These are phyloP conservation scores for Alliaria petiolata DNA, from an alignment of 345 rosid genomes.

Conservation along the genomic window DNA sequence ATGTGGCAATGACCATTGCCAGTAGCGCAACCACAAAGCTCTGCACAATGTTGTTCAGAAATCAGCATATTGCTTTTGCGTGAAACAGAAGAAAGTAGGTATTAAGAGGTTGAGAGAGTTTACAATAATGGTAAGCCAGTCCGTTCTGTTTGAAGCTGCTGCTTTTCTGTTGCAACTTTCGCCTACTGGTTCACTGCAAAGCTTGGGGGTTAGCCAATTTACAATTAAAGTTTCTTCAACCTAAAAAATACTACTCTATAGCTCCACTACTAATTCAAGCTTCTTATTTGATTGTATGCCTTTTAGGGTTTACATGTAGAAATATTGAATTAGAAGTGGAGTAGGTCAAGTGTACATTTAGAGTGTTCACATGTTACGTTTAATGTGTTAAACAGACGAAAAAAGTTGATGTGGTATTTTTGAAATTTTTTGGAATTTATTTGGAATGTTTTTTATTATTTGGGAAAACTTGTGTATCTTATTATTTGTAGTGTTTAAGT, in stretches of 20 bases:
- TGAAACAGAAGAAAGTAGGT: background rate
- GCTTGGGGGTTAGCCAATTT: background rate
- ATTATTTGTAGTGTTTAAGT: too few relatives aligned
- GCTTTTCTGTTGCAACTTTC: conserved; percentile 83
- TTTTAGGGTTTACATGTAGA: background rate
- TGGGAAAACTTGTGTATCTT: too few relatives aligned
- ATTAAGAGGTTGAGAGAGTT: background rate
- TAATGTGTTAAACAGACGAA: too few relatives aligned
- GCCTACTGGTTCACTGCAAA: conserved; percentile 88
- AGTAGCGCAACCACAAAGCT: conserved; percentile 83
- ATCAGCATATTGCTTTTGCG: background rate
- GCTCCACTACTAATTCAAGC: too few relatives aligned
- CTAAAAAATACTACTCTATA: too few relatives aligned
- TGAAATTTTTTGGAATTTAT: too few relatives aligned
- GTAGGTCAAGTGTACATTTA: background rate
- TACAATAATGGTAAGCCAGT: conserved; percentile 97
- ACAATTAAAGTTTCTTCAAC: too few relatives aligned
- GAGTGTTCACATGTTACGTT: background rate
- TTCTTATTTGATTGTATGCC: background rate
- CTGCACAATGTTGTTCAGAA: conserved; percentile 36
- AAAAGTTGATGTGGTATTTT: too few relatives aligned
- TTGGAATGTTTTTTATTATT: too few relatives aligned
- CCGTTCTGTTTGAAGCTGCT: conserved; percentile 75
- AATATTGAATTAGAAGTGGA: background rate
- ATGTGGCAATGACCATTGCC: conserved; percentile 89